Evolutionary conservation across 2,329 filamentous ascomycete species (phyloP).

Genomic region (Xylaria arbuscula): DNA sequence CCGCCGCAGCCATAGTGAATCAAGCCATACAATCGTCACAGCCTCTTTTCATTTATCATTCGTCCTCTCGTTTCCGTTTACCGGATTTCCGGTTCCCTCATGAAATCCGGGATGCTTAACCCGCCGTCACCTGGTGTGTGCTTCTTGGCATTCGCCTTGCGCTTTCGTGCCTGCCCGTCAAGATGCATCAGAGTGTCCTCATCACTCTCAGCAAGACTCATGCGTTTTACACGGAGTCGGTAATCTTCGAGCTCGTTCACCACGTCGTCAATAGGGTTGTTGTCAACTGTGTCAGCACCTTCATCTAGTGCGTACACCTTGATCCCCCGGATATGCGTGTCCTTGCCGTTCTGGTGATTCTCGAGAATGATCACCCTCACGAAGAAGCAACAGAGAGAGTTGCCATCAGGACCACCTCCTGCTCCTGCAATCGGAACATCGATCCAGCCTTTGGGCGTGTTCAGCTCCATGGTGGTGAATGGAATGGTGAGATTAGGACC

Average conservation of each 20-base stretch:
- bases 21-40: conserved; percentile 20
- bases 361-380: conserved; percentile 91
- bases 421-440: conserved; percentile 74
- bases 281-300: conserved; percentile 54
- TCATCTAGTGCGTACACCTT: conserved; percentile 79
- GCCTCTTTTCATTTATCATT: conserved; percentile 10
- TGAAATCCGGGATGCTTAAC: conserved; percentile 53
- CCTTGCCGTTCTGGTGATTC: conserved; percentile 99
- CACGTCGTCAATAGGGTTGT: conserved; percentile 53
- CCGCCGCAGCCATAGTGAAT: conserved; percentile 20
- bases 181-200: conserved; percentile 49
- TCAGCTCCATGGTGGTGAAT: conserved; percentile 83
- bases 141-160: conserved; percentile 46
- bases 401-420: conserved; percentile 71
- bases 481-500: conserved; percentile 91
- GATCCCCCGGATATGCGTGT: conserved; percentile 94
- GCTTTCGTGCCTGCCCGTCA: conserved; percentile 48
- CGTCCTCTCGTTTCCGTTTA: conserved; percentile 33
- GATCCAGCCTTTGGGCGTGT: conserved; percentile 88
- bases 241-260: conserved; percentile 49
- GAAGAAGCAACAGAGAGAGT: conserved; percentile 86
- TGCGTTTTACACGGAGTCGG: conserved; percentile 44
- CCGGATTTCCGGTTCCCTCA: conserved; percentile 57
- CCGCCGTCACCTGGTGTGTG: conserved; percentile 51
- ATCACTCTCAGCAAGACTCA: conserved; percentile 49